Evolutionary conservation across 768 basidiomycete genomes (phyloP).

Genomic region (Clavulina sp.): DNA sequence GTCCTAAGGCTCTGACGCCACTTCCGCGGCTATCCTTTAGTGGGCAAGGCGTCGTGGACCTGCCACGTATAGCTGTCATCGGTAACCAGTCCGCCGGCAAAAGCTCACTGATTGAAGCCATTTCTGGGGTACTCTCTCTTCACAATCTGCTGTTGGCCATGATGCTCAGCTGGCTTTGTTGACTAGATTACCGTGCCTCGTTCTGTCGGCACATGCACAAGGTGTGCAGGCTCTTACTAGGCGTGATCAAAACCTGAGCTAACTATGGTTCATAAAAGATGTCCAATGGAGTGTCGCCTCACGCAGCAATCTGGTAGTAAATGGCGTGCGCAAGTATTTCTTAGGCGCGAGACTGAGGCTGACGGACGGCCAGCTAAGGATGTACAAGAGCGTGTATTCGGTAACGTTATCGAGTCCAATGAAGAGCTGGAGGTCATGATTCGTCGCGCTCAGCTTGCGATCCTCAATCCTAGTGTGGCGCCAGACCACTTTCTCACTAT

Average conservation of each 20-base stretch:
- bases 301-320: slow-evolving; percentile 9
- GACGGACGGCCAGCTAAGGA: slow-evolving; percentile 16
- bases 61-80: slow-evolving; percentile 34
- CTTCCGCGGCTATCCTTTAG: too few relatives aligned
- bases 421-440: slow-evolving; percentile 32
- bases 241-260: too few relatives aligned
- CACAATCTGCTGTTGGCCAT: background rate
- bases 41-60: slow-evolving; percentile 29
- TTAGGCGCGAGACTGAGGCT: slow-evolving; percentile 25
- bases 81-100: slow-evolving; percentile 35
- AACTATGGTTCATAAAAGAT: slow-evolving; percentile 14
- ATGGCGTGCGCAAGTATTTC: slow-evolving; percentile 23
- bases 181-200: slow-evolving; percentile 34
- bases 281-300: slow-evolving; percentile 24
- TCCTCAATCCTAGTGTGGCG: slow-evolving; percentile 21
- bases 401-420: slow-evolving; percentile 21
- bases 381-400: slow-evolving; percentile 25
- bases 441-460: slow-evolving; percentile 41
- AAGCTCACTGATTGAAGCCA: slow-evolving; percentile 28
- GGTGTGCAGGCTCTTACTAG: background rate
- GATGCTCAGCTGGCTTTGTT: background rate
- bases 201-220: slow-evolving; percentile 31
- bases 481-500: slow-evolving; percentile 3
- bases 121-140: slow-evolving; percentile 26
- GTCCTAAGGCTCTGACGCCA: too few relatives aligned